Evolutionary conservation across 352 stramenopile genomes (phyloP), one percentile per base, ranked within the genome.

Genomic region (Phytophthora chlamydospora): DNA sequence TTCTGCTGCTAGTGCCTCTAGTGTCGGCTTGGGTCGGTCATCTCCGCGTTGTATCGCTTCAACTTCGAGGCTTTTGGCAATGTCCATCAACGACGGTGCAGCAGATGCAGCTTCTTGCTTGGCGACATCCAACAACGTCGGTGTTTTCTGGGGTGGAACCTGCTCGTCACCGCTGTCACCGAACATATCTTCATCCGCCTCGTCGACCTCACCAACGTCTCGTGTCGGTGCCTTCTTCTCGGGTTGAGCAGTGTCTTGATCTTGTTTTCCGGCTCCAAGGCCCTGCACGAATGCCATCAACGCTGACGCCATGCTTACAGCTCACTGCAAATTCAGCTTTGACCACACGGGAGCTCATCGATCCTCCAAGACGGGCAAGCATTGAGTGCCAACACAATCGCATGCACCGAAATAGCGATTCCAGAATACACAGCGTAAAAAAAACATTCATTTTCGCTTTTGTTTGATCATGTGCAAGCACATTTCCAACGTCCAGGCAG

Each of bases 381-480:
- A 16, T 16, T 19, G 14, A 7, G 10, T 27, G 36, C 0, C 13
- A 16, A 27, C 48, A 66, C 14, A n/a, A 46, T 69, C 53, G 17
- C 61, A 66, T 61, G 9, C n/a, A 33, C 55, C 9, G 35, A 41
- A 69, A 69, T 65, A 69, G 54, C 27, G 10, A 17, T 50, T 57
- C 56, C 27, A 63, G 57, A 66, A 71, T 58, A 47, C 47, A 17
- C 39, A 4, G n/a, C 14, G 24, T 45, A 4, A 10, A 51, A 17
- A 36, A 33, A 50, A 42, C 38, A 40, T 38, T 52, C 13, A 51
- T 24, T 17, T 12, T 21, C 5, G 10, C 29, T 41, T 41, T 35
- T 8, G n/a, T 33, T 43, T 33, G 4, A 34, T 38, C 12, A 84
- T 85, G 78, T 88, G 75, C 71, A 79, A 76, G 51, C 75, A 83